Conservation (phyloP, 2,329 filamentous ascomycete species). For the Sphaerostilbella broomeana region DNA sequence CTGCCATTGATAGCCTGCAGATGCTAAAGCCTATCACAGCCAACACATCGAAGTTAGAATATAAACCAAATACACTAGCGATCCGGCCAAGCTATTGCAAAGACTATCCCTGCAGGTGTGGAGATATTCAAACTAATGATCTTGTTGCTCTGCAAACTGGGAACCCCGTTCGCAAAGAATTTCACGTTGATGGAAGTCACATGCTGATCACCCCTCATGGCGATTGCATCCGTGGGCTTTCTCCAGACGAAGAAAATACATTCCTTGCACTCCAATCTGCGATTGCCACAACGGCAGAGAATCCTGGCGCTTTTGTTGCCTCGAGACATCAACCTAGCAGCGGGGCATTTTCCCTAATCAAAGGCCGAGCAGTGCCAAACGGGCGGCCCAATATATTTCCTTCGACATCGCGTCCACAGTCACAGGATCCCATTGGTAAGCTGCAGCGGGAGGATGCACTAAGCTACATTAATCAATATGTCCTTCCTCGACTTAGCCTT, state of each 20-base stretch:
- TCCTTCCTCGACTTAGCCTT: slow-evolving; percentile 53
- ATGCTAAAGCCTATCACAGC: slow-evolving; percentile 31
- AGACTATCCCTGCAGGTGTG: slow-evolving; percentile 33
- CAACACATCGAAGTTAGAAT: slow-evolving; percentile 24
- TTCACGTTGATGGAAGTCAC: slow-evolving; percentile 53
- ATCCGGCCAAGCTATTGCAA: slow-evolving; percentile 28
- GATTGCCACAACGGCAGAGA: slow-evolving; percentile 43
- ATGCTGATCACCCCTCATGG: slow-evolving; percentile 71
- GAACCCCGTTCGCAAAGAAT: slow-evolving; percentile 52
- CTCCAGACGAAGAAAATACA: slow-evolving; percentile 59
- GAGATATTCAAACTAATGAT: slow-evolving; percentile 42
- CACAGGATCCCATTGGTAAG: slow-evolving; percentile 55
- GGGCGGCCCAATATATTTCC: slow-evolving; percentile 58
- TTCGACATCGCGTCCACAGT: slow-evolving; percentile 37
- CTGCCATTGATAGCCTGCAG: slow-evolving; percentile 28
- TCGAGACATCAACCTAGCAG: slow-evolving; percentile 46
- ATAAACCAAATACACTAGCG: slow-evolving; percentile 15
- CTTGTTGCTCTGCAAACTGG: slow-evolving; percentile 49
- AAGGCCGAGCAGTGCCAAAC: slow-evolving; percentile 58
- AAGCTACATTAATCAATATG: slow-evolving; percentile 63
- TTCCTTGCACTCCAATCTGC: slow-evolving; percentile 63
- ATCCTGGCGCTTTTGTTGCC: slow-evolving; percentile 50
- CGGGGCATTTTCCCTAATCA: slow-evolving; percentile 56
- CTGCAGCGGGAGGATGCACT: slow-evolving; percentile 61
- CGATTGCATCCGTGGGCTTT: slow-evolving; percentile 67